Evolutionary conservation across 805 yeast genomes (phyloP), one percentile per base, ranked within the genome.

Genomic region (Cyberlindnera xylosilytica): DNA sequence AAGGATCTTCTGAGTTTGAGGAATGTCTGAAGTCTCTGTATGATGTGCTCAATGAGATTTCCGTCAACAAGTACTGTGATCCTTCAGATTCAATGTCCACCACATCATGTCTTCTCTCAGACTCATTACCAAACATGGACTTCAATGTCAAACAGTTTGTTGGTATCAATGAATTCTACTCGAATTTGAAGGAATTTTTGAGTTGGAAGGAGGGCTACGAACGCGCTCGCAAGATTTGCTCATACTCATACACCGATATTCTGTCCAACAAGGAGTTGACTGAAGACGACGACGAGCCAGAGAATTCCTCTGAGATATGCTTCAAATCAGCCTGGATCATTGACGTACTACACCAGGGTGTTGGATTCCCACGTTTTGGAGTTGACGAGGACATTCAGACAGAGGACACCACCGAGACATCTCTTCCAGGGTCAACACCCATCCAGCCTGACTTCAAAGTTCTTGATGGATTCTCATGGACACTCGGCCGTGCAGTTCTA

Each of bases 91-190:
- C 51, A 10, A 39, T 38, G 15, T 45, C 52, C 4, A 42, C 53
- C 5, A 63, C 71, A 1, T 65, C 78, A 3, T 80, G 86, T 58
- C 58, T 79, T 11, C 56, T 79, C 32, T 68, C 70, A 36, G 80
- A 78, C 48, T 57, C 69, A 17, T 65, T 76, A 22, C 87, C 86
- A 0, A 64, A 74, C 7, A 74, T 80, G 60, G 79, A 75, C 49
- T 78, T 80, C 52, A 74, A 74, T 36, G 63, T 73, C 26, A 73
- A 76, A 48, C 74, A 72, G 44, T 81, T 81, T 44, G 65, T 78
- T 31, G 87, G 86, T 0, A 82, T 81, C 8, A 78, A 83, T 46
- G 86, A 84, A 4, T 79, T 79, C 55, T 79, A 83, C 80, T 80
- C 80, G 51, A 74, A 81, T 4, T 65, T 80, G 30, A 69, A 72